phyloP scores from a whole-genome alignment of 768 basidiomycete genomes.

The Boletus huronensis region DNA sequence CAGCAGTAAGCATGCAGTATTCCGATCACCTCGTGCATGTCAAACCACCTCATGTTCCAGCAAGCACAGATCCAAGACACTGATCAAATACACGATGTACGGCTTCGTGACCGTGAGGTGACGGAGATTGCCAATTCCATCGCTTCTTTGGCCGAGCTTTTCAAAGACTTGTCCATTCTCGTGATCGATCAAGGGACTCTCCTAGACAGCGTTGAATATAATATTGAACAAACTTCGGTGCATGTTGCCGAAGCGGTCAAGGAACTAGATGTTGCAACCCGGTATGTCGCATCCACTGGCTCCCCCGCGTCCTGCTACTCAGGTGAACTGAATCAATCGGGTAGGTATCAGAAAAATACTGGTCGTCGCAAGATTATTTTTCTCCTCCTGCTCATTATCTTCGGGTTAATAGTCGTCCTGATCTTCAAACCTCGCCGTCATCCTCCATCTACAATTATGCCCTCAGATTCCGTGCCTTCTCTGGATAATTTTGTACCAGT shows the following conservation, averaged over 20 bases:
- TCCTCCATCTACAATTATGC: conserved; percentile 28
- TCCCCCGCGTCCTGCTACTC: background rate
- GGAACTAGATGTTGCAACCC: conserved; percentile 78
- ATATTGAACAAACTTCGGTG: conserved; percentile 87
- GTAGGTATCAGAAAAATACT: conserved; percentile 90
- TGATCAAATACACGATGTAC: conserved; percentile 40
- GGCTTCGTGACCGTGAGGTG: conserved; percentile 64
- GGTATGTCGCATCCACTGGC: conserved; percentile 43
- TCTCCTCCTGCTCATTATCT: conserved; percentile 83
- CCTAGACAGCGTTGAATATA: conserved; percentile 95
- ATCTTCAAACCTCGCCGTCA: conserved; percentile 87
- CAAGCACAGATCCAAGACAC: conserved; percentile 37
- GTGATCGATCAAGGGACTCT: conserved; percentile 98
- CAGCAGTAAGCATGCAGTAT: conserved; percentile 56
- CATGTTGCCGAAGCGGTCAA: conserved; percentile 80
- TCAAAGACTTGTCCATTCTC: conserved; percentile 89
- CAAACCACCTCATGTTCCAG: conserved; percentile 15
- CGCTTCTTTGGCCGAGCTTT: conserved; percentile 86
- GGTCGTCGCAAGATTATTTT: conserved; percentile 93
- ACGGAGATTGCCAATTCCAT: conserved; percentile 91
- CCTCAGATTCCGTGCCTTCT: conserved; percentile 26
- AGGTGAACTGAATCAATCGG: background rate
- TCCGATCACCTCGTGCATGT: conserved; percentile 12
- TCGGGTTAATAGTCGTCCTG: conserved; percentile 81
- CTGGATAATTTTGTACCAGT: conserved; percentile 30